Evolutionary conservation across 768 basidiomycete species (phyloP).

Genomic region (Russula emetica): DNA sequence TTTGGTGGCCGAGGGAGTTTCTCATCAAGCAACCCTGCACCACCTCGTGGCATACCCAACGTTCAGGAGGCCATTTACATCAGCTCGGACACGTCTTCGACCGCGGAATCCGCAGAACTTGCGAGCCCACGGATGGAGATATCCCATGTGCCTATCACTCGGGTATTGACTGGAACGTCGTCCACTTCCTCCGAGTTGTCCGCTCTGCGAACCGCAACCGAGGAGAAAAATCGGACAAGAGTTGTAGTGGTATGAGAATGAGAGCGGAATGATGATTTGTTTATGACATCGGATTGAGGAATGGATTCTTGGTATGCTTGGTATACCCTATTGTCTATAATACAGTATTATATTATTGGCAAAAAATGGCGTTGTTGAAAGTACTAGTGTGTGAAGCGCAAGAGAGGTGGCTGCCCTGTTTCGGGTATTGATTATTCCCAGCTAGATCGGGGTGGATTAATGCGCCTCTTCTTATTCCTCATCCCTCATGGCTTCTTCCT

Average conservation of each 20-base stretch:
- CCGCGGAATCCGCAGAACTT: constrained; percentile 47
- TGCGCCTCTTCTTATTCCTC: constrained; percentile 20
- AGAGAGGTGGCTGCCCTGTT: constrained; percentile 16
- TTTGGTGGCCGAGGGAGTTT: constrained; percentile 56
- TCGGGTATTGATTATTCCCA: constrained; percentile 23
- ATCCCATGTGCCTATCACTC: constrained; percentile 13
- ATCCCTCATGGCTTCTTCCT: constrained; percentile 28
- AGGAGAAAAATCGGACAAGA: background rate
- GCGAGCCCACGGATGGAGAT: constrained; percentile 43
- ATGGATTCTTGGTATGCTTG: background rate
- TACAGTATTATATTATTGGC: background rate
- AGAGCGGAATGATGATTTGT: background rate
- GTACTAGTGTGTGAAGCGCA: too few relatives aligned
- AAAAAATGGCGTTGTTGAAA: background rate
- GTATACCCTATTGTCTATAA: background rate
- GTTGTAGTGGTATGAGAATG: constrained; percentile 12
- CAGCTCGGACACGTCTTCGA: constrained; percentile 55
- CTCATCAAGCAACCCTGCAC: constrained; percentile 42
- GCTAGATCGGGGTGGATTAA: constrained; percentile 24
- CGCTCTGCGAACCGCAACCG: background rate
- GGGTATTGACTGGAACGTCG: constrained; percentile 14
- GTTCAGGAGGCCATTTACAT: constrained; percentile 44
- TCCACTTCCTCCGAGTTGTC: constrained; percentile 16
- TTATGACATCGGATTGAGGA: background rate
- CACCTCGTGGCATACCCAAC: constrained; percentile 32